Evolutionary conservation across 1,284 basidiomycete genomes (phyloP).

Genomic region (Clitocybe nebularis): DNA sequence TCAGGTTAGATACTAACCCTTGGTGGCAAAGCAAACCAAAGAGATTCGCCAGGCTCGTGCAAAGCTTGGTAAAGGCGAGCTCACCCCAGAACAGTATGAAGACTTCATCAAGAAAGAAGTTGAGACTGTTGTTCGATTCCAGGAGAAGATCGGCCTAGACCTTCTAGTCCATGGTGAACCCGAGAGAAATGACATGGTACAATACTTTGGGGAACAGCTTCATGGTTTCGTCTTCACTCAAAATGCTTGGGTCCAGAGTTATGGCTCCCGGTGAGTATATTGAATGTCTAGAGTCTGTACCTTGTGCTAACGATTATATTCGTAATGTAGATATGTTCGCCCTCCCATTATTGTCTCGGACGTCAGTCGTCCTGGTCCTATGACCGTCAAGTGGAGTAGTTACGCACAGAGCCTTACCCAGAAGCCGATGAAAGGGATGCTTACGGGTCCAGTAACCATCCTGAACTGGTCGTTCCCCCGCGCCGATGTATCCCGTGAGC

Average conservation of each 20-base stretch:
- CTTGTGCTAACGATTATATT: slow-evolving; percentile 7
- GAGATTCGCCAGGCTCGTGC: slow-evolving; percentile 97
- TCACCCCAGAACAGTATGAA: slow-evolving; percentile 89
- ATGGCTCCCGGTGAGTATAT: slow-evolving; percentile 75
- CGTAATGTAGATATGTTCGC: slow-evolving; percentile 83
- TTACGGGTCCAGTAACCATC: slow-evolving; percentile 95
- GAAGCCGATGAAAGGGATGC: slow-evolving; percentile 99
- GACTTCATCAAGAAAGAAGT: slow-evolving; percentile 99
- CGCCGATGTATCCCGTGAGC: slow-evolving; percentile 93
- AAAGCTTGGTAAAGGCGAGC: slow-evolving; percentile 91
- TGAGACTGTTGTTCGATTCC: slow-evolving; percentile 90
- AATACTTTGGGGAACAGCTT: slow-evolving; percentile 99
- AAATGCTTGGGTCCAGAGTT: slow-evolving; percentile 99
- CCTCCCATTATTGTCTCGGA: slow-evolving; percentile 99
- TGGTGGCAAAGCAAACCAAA: slow-evolving; percentile 82
- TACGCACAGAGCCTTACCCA: slow-evolving; percentile 95
- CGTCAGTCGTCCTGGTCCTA: slow-evolving; percentile 89
- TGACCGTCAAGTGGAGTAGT: slow-evolving; percentile 96
- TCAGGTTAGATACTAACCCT: slow-evolving; percentile 1
- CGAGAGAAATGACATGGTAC: slow-evolving; percentile 99
- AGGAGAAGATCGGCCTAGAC: slow-evolving; percentile 95
- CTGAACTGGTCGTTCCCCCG: slow-evolving; percentile 99
- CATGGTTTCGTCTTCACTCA: slow-evolving; percentile 97
- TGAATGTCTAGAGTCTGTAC: background rate
- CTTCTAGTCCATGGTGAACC: slow-evolving; percentile 99